These are phyloP conservation scores for Antitrichia curtipendula DNA, from an alignment of 225 moss, liverwort and hornwort species.

Conservation along the genomic window DNA sequence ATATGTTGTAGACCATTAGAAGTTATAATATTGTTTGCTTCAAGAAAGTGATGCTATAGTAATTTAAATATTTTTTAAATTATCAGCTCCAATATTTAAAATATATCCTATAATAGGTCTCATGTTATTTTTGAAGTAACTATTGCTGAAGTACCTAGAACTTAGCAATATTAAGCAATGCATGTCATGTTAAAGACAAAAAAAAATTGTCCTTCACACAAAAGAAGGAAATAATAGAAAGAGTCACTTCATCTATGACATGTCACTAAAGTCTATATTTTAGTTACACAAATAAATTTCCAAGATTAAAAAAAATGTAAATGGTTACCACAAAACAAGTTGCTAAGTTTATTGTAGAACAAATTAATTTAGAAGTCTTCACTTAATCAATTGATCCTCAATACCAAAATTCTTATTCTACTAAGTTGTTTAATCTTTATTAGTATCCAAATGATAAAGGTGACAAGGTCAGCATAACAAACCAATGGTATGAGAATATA, in stretches of 20 bases:
- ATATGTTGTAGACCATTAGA: too few species aligned
- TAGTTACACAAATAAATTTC: not conserved
- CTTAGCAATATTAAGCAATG: not conserved
- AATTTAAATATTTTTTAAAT: too few species aligned
- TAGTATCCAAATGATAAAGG: not conserved
- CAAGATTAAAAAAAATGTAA: not conserved
- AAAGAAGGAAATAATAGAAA: not conserved
- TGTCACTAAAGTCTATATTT: accelerated
- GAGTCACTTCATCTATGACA: not conserved
- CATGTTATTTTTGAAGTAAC: too few species aligned
- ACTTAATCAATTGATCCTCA: accelerated
- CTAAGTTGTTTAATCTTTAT: not conserved
- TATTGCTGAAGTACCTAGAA: too few species aligned
- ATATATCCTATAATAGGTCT: too few species aligned
- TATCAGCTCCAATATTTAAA: too few species aligned
- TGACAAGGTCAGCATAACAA: not conserved
- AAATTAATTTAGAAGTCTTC: not conserved
- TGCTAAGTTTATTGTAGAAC: not conserved
- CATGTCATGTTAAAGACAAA: accelerated
- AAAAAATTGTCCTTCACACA: not conserved
- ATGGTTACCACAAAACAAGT: not conserved
- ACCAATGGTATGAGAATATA: not conserved
- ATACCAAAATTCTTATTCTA: not conserved
- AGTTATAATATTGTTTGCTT: too few species aligned
- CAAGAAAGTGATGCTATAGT: too few species aligned